Percentiles rank a stretch among this genome's conserved stretches.
phyloP scores from a whole-genome alignment of 2,329 filamentous ascomycete genomes.

The Bipolaris sorokiniana region DNA sequence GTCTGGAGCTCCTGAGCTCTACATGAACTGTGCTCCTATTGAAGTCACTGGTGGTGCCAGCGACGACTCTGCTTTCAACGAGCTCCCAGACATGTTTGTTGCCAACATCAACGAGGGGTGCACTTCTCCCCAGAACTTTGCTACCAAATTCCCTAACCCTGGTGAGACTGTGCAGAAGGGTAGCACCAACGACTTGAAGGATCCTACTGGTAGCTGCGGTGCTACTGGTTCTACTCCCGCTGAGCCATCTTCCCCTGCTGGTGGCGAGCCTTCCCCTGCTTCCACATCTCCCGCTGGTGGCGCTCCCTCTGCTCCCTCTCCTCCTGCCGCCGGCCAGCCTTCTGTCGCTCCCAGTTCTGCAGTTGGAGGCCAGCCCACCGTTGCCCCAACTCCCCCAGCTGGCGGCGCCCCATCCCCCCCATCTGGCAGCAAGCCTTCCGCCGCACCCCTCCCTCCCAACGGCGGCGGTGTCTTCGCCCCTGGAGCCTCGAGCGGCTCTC shows the following conservation, averaged over 20 bases:
- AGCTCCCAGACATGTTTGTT: constrained; percentile 74
- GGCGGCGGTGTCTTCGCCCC: constrained; percentile 44
- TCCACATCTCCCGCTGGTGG: constrained; percentile 18
- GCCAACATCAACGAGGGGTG: too few species aligned
- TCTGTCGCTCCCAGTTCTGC: constrained; percentile 8
- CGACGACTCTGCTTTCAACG: constrained; percentile 59
- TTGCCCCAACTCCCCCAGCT: constrained; percentile 7
- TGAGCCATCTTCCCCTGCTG: constrained; percentile 20
- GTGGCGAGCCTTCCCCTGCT: constrained; percentile 14
- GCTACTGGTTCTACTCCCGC: constrained; percentile 22
- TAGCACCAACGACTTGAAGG: too few species aligned
- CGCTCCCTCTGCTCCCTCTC: constrained; percentile 18
- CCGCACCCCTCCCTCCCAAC: constrained; percentile 26
- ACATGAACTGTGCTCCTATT: constrained; percentile 87
- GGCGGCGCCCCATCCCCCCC: constrained; percentile 6
- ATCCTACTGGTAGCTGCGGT: too few species aligned
- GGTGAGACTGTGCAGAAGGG: too few species aligned
- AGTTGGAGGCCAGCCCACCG: constrained; percentile 4
- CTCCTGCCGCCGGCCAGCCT: constrained; percentile 13
- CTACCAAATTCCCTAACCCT: too few species aligned
- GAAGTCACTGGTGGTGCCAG: constrained; percentile 62
- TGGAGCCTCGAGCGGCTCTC: constrained; percentile 23
- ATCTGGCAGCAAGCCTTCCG: constrained; percentile 9
- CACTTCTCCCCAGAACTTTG: too few species aligned
- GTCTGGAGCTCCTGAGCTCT: constrained; percentile 48